Base-by-base conservation (phyloP, 345 rosid species). In the Rhizophora mangle region DNA sequence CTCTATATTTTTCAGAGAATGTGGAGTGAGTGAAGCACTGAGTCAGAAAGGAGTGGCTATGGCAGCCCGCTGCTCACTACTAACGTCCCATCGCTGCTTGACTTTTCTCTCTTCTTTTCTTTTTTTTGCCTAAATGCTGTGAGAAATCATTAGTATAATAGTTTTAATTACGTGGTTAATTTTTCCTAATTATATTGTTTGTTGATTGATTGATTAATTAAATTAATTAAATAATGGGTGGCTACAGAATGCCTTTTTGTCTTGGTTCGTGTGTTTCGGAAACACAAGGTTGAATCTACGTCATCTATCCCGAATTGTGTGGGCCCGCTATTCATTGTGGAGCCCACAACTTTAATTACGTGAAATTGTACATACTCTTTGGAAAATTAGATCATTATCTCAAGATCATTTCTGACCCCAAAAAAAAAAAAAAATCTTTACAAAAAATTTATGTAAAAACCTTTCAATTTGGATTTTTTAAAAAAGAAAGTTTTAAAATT, bases 181-280 rank as follows among this genome's bases (percentile, higher is more conserved):
- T 37, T 37, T 37, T 8, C 8, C 19, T 61, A 34, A 15, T 30
- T 22, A 2, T 30, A 20, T 53, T 30, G 8, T 34, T 24, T 43
- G 20, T 32, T 22, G 22, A 9, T 53, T 19, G 16, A 55, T 53
- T 10, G 24, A 24, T 24, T 24, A 53, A 5, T 1, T n/a, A n/a
- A n/a, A n/a, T n/a, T 22, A 8, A 13, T 55, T 20, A 65, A 68
- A 59, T 54, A 76, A 66, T 24, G 24, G 24, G 24, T 24, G 24
- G 24, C 24, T 24, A 24, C 0, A 24, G 84, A 78, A 54, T 66
- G 73, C 71, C 65, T 76, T 78, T 71, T 75, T 68, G 46, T 30
- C 63, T 58, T 34, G 15, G 21, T 15, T 9, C 6, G 24, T 51
- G 19, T 24, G 24, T 24, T 24, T 24, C 24, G 24, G 24, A 24